Evolutionary conservation across 2,329 filamentous ascomycete genomes (phyloP), one percentile per base, ranked within the genome.

Genomic region (Calonectria pseudoturangicola): DNA sequence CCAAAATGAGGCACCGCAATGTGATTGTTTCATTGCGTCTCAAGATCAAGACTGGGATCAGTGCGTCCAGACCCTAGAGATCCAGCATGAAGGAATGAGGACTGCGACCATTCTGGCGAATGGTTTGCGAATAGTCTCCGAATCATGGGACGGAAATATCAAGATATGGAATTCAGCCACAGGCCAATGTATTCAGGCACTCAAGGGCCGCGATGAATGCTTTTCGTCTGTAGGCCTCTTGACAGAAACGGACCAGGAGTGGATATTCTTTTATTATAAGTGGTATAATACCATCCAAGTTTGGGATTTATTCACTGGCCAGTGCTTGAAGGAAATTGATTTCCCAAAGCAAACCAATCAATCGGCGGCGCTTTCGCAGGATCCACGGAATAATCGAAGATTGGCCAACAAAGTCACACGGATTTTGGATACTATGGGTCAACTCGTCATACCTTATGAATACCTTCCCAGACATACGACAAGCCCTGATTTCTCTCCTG

Each of bases 41-140:
- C 18, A 45, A 16, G 4, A 50, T 50, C 9, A 3, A 16, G 48
- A 51, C 48, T 51, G 48, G 27, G 10, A 51, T 30, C 4, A 30
- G 48, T 28, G 15, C 18, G 5, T 51, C 30, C 48, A 51, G 13
- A 51, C 48, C 4, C 50, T 54, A 4, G 50, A 54, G 9, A 27
- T 13, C 5, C 27, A 54, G 9, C 0, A 1, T 27, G 1, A 30
- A 1, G 1, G 0, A 0, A n/a, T 54, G 18, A 0, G 2, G 5
- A n/a, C 10, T 12, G 28, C n/a, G 1, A 27, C 27, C 27, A 33
- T n/a, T 54, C 33, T 27, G 3, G 15, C 50, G 27, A 2, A 54
- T 33, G 27, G 27, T 21, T 27, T 54, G 27, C 27, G 27, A n/a
- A 54, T 54, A 18, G 25, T n/a, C 15, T 54, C 50, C 1, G 27